Conservation (phyloP, 805 yeast genomes). For the Starmera amethionina region DNA sequence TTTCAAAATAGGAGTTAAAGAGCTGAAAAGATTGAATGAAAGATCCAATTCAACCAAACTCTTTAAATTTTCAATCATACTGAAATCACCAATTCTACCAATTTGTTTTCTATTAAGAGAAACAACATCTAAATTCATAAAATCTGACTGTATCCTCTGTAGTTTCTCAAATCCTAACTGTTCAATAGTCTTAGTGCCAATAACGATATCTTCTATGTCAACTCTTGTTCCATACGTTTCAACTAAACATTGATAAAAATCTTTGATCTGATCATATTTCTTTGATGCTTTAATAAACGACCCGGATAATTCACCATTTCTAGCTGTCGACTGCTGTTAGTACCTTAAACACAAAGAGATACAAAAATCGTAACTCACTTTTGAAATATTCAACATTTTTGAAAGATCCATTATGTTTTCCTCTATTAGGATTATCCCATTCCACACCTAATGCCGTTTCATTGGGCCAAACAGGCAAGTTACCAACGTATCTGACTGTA, state of each 20-base stretch:
- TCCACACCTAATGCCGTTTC: conserved; percentile 64
- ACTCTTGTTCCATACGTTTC: conserved; percentile 35
- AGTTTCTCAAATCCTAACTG: conserved; percentile 57
- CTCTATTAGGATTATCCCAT: conserved; percentile 68
- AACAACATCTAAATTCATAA: conserved; percentile 32
- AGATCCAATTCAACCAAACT: conserved; percentile 43
- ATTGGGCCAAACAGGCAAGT: conserved; percentile 52
- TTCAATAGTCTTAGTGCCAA: conserved; percentile 52
- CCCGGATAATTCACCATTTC: conserved; percentile 34
- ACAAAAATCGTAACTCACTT: conserved; percentile 3
- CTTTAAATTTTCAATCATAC: conserved; percentile 7
- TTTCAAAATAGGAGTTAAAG: conserved; percentile 27
- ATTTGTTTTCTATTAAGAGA: conserved; percentile 40
- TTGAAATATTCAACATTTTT: conserved; percentile 48
- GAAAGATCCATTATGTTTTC: conserved; percentile 61
- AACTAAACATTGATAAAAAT: conserved; percentile 40
- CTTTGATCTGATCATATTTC: conserved; percentile 19
- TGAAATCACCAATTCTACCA: conserved; percentile 5
- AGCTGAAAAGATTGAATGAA: conserved; percentile 45
- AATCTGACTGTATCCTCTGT: conserved; percentile 36
- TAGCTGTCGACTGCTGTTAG: conserved; percentile 10
- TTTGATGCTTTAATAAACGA: conserved; percentile 49
- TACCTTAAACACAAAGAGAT: conserved; percentile 16
- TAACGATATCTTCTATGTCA: conserved; percentile 23
- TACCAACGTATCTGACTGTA: conserved; percentile 56